Percentiles rank a stretch among this genome's conserved stretches.
Conservation (phyloP, 257 asterid genomes). For the Fraxinus excelsior region DNA sequence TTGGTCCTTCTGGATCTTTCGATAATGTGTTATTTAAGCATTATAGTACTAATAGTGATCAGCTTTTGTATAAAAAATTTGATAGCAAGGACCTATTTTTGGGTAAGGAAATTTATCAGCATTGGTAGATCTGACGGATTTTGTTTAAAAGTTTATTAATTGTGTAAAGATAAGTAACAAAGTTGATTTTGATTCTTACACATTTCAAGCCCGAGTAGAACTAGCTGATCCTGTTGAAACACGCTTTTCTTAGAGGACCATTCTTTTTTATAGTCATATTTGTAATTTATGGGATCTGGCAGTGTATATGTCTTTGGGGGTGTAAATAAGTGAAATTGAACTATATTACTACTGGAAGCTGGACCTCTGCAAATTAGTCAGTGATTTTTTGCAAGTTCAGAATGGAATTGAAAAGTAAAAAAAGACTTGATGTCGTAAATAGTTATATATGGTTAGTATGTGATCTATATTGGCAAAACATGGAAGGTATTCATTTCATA, state of each 20-base stretch:
- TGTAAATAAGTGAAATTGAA: too few relatives aligned
- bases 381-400: neutral
- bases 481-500: neutral
- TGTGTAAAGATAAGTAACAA: neutral
- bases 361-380: too few relatives aligned
- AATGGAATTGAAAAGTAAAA: neutral
- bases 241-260: neutral
- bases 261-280: neutral
- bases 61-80: conserved; percentile 1
- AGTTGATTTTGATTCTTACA: neutral
- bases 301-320: too few relatives aligned
- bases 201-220: conserved; percentile 10
- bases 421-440: neutral
- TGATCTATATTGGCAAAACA: neutral
- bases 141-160: neutral
- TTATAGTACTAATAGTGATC: conserved; percentile 15
- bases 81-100: neutral
- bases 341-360: too few relatives aligned
- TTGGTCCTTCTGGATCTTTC: neutral
- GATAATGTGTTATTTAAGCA: neutral
- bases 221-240: neutral
- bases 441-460: neutral
- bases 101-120: conserved; percentile 4
- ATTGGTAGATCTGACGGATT: conserved; percentile 32
- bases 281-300: neutral